phyloP scores from a whole-genome alignment of 148 eudicot species.

The Pouteria glomerata region DNA sequence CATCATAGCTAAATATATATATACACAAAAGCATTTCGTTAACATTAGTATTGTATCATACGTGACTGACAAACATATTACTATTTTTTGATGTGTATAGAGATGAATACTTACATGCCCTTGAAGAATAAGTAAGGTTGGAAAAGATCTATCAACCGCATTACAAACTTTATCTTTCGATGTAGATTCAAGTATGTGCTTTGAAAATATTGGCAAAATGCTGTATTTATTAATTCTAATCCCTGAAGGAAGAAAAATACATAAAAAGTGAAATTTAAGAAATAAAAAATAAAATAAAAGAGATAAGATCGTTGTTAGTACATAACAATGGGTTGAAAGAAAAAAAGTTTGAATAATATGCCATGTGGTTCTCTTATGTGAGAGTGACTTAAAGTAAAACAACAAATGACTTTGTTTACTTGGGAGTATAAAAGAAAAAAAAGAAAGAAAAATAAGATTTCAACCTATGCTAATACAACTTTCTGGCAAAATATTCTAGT shows the following conservation, averaged over 20 bases:
- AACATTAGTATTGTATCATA: no score
- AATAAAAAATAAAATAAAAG: neutral
- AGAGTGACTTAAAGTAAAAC: neutral
- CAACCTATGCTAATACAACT: no score
- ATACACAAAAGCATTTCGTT: no score
- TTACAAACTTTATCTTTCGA: conserved; percentile 46
- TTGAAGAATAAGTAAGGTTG: conserved; percentile 66
- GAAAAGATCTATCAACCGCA: conserved; percentile 54
- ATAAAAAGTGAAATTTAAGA: neutral
- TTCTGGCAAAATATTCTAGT: no score
- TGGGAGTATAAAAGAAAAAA: neutral
- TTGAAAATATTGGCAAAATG: conserved; percentile 50
- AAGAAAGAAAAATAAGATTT: neutral
- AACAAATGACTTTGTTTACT: neutral
- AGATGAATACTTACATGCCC: conserved; percentile 48
- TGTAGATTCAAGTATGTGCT: conserved; percentile 24
- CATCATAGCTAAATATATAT: conserved; percentile 26
- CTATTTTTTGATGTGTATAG: no score
- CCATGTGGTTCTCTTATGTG: no score
- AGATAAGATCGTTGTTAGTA: neutral
- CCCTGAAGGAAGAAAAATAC: conserved; percentile 27
- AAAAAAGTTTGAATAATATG: neutral
- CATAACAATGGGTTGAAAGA: neutral
- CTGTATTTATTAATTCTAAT: conserved; percentile 38
- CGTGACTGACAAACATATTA: no score